Evolutionary conservation across 768 basidiomycete species (phyloP).

Genomic region (Boletales sp.): DNA sequence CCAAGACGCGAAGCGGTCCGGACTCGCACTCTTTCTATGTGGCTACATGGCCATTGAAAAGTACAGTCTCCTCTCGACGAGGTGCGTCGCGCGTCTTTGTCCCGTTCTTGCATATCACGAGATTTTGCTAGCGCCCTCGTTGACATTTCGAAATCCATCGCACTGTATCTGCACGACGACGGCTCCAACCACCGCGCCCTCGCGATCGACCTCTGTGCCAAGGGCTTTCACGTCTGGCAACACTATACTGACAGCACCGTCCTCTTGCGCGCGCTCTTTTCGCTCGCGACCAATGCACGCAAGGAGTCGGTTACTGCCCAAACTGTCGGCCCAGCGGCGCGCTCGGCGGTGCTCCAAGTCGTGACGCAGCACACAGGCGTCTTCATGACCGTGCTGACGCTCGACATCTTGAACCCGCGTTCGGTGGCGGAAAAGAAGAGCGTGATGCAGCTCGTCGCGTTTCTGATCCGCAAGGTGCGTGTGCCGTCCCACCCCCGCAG

Average conservation of each 20-base stretch:
- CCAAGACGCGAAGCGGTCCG: slow-evolving; percentile 54
- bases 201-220: slow-evolving; percentile 85
- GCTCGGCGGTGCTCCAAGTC: slow-evolving; percentile 80
- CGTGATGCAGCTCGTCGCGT: slow-evolving; percentile 90
- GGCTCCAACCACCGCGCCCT: slow-evolving; percentile 61
- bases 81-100: slow-evolving; percentile 39
- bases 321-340: slow-evolving; percentile 73
- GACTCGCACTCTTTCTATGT: slow-evolving; percentile 74
- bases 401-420: slow-evolving; percentile 82
- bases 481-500: neutral
- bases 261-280: slow-evolving; percentile 80
- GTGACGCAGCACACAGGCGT: slow-evolving; percentile 79
- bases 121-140: slow-evolving; percentile 43
- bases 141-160: slow-evolving; percentile 82
- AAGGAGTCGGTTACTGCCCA: slow-evolving; percentile 69
- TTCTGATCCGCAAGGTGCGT: slow-evolving; percentile 82
- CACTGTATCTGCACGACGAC: slow-evolving; percentile 72
- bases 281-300: slow-evolving; percentile 65
- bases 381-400: slow-evolving; percentile 90
- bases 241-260: slow-evolving; percentile 89
- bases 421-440: slow-evolving; percentile 77
- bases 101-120: neutral
- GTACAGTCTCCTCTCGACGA: slow-evolving; percentile 68
- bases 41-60: slow-evolving; percentile 82
- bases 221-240: slow-evolving; percentile 94